Conservation (phyloP, 2,329 filamentous ascomycete genomes). For the Dothideomycetidae sp. region DNA sequence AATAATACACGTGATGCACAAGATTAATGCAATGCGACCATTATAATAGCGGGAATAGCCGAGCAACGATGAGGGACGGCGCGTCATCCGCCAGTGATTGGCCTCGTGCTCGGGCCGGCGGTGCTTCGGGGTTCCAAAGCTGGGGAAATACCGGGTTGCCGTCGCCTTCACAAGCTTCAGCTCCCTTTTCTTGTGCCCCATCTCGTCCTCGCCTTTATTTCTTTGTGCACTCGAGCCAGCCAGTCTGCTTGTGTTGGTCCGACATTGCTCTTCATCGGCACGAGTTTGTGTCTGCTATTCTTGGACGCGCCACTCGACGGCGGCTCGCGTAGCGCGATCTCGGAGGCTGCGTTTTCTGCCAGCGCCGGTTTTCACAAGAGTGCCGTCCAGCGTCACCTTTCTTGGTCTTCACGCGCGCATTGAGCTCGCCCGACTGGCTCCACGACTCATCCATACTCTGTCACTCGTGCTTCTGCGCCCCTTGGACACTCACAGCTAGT, state of each 20-base stretch:
- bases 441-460: no score
- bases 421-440: no score
- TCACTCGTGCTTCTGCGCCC: no score
- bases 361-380: neutral
- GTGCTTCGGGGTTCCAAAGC: no score
- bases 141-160: neutral
- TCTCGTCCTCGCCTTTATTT: neutral
- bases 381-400: no score
- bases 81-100: neutral
- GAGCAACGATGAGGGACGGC: neutral
- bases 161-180: neutral
- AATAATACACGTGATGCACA: no score
- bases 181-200: neutral
- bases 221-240: no score
- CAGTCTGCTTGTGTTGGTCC: neutral
- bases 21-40: no score
- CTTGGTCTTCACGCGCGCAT: no score
- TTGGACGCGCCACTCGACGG: no score
- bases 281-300: no score
- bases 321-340: neutral
- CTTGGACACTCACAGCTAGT: neutral
- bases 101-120: no score
- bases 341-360: neutral
- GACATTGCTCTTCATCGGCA: neutral
- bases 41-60: neutral